These are phyloP conservation scores for Didymella arachidicola DNA, from an alignment of 2,329 filamentous ascomycete species.

Conservation along the genomic window DNA sequence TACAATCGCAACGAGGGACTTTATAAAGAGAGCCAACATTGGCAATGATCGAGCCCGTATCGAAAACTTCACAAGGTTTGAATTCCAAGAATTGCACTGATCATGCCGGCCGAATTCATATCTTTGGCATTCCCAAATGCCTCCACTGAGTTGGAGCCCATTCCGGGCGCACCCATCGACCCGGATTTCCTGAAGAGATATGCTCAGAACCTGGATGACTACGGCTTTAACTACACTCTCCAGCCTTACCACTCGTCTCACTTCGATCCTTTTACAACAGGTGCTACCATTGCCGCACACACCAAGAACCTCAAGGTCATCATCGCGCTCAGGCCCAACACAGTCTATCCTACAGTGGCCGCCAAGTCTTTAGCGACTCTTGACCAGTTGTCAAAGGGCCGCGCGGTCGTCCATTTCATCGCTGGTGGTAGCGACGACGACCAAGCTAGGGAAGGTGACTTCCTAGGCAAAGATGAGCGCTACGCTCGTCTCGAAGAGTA, in stretches of 20 bases:
- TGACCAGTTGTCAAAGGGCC: constrained; percentile 65
- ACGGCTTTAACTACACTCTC: constrained; percentile 68
- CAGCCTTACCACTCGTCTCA: constrained; percentile 65
- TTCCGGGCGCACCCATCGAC: constrained; percentile 62
- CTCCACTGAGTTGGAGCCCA: constrained; percentile 64
- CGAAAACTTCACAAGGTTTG: background rate
- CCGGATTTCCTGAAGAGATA: constrained; percentile 65
- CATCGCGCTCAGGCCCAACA: constrained; percentile 69
- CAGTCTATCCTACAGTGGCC: constrained; percentile 67
- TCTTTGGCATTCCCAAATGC: constrained; percentile 65
- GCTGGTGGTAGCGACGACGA: constrained; percentile 68
- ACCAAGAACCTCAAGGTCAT: constrained; percentile 69
- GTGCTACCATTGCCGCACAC: constrained; percentile 63
- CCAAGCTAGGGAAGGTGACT: constrained; percentile 68
- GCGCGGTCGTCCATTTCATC: constrained; percentile 69
- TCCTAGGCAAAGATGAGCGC: constrained; percentile 64
- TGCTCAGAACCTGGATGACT: constrained; percentile 65
- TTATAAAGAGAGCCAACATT: constrained; percentile 15
- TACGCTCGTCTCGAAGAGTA: constrained; percentile 68
- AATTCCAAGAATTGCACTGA: background rate
- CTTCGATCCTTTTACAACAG: constrained; percentile 66
- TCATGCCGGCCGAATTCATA: constrained; percentile 61
- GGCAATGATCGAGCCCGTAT: background rate
- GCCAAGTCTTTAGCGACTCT: constrained; percentile 69
- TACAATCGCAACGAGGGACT: background rate